A percentile compares a stretch with the other conserved stretches of the same genome.
Evolutionary conservation across 2,329 filamentous ascomycete species (phyloP).

Genomic region (Thielaviopsis euricoi): DNA sequence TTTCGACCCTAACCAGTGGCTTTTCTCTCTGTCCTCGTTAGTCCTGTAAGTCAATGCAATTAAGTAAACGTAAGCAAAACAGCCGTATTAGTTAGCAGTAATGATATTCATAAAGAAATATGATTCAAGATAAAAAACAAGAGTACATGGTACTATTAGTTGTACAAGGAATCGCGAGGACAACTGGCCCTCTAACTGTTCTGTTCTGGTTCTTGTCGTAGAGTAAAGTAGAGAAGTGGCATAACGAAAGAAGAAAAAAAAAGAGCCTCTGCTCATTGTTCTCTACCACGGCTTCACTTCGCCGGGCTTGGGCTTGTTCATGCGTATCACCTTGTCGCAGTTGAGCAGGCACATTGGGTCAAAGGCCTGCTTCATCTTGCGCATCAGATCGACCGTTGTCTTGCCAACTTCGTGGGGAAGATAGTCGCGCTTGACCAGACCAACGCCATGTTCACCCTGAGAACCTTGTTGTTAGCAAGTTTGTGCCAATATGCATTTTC

Average conservation of each 20-base stretch:
- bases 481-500: no score
- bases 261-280: no score
- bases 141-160: not conserved
- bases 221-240: no score
- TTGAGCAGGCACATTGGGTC: slow-evolving; percentile 59
- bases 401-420: slow-evolving; percentile 61
- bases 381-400: slow-evolving; percentile 64
- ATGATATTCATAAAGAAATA: not conserved
- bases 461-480: no score
- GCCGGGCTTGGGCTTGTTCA: slow-evolving; percentile 30
- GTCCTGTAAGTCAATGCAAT: not conserved
- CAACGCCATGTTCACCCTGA: slow-evolving; percentile 67
- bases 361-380: slow-evolving; percentile 68
- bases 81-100: not conserved
- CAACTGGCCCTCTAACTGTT: not conserved
- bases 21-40: not conserved
- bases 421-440: slow-evolving; percentile 72
- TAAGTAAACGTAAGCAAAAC: no score
- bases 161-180: not conserved
- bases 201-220: not conserved
- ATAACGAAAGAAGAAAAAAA: no score
- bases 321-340: slow-evolving; percentile 51
- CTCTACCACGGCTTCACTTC: slow-evolving; percentile 29
- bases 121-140: not conserved
- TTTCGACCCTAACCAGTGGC: slow-evolving; percentile 43